Percentiles rank a stretch among this genome's conserved stretches.
These are phyloP conservation scores for Manihot esculenta DNA, from an alignment of 441 rosid genomes.

Conservation along the genomic window DNA sequence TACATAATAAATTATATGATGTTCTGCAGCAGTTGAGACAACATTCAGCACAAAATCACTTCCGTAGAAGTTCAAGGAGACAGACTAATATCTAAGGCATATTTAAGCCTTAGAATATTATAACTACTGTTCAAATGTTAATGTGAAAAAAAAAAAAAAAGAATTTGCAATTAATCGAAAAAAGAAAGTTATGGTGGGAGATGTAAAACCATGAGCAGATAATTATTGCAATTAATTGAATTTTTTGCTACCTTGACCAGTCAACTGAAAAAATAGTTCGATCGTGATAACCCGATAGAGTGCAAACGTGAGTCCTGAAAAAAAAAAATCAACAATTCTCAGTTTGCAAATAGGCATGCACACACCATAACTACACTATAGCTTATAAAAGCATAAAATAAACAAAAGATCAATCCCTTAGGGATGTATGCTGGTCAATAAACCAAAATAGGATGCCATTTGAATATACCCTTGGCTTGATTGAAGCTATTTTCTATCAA, in stretches of 20 bases:
- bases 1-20: not conserved
- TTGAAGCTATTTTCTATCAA: too few relatives aligned
- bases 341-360: not conserved
- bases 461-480: too few relatives aligned
- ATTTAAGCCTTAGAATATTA: not conserved
- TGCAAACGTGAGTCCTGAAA: constrained; percentile 79
- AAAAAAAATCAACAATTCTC: constrained; percentile 17
- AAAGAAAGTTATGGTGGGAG: too few relatives aligned
- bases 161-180: too few relatives aligned
- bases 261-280: constrained; percentile 90
- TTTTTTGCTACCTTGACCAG: constrained; percentile 77
- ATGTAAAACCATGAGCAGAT: constrained; percentile 9
- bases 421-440: too few relatives aligned
- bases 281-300: constrained; percentile 92
- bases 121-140: not conserved
- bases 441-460: too few relatives aligned
- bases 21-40: not conserved
- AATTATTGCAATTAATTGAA: constrained; percentile 11
- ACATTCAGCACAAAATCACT: not conserved
- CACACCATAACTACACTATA: not conserved
- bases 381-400: not conserved
- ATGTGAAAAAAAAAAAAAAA: too few relatives aligned
- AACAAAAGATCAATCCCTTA: not conserved
- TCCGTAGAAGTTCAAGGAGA: not conserved
- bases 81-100: not conserved